Evolutionary conservation across 768 basidiomycete species (phyloP).

Genomic region (Suillus lakei): DNA sequence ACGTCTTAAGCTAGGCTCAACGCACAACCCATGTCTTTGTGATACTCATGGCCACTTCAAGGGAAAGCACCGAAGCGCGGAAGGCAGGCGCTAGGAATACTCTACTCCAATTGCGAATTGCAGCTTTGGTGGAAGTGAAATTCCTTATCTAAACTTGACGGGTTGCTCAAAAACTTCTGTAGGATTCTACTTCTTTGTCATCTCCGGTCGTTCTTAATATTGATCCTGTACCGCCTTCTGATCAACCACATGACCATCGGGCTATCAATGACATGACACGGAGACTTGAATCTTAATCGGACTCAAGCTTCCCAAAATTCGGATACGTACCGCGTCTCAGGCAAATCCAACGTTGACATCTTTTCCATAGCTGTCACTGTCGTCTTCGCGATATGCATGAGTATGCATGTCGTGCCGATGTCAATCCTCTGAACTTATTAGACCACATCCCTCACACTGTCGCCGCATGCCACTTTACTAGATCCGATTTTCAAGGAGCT

Average conservation of each 20-base stretch:
- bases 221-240: conserved; percentile 23
- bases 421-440: conserved; percentile 72
- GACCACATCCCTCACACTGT: conserved; percentile 77
- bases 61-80: conserved; percentile 36
- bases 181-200: neutral
- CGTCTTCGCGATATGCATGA: conserved; percentile 60
- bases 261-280: conserved; percentile 84
- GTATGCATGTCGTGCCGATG: conserved; percentile 75
- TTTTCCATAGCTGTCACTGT: conserved; percentile 35
- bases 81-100: neutral
- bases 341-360: conserved; percentile 2
- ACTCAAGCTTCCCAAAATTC: too few species aligned
- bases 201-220: neutral
- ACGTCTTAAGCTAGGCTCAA: conserved; percentile 58
- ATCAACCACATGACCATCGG: conserved; percentile 57
- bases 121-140: neutral
- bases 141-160: neutral
- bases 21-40: conserved; percentile 62
- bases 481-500: conserved; percentile 18
- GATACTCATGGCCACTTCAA: conserved; percentile 53
- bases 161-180: neutral
- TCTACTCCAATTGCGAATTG: neutral
- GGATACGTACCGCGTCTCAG: too few species aligned
- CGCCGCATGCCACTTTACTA: conserved; percentile 69
- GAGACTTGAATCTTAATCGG: conserved; percentile 60